Evolutionary conservation across 2,329 filamentous ascomycete species (phyloP), one percentile per base, ranked within the genome.

Genomic region (Aspergillus transmontanensis): DNA sequence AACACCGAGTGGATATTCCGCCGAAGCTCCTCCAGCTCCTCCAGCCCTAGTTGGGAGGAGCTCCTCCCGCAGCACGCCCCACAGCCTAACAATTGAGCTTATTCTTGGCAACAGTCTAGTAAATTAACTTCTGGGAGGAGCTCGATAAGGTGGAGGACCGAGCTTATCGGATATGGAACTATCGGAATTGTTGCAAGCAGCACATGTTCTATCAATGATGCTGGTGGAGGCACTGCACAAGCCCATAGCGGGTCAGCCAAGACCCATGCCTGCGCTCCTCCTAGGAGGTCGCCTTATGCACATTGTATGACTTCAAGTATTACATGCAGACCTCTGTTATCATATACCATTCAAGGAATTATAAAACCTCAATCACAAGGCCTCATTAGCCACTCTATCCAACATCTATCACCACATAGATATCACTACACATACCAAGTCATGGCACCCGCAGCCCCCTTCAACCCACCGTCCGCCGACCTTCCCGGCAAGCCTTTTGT

Each of bases 401-500:
- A 58, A 14, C 26, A 48, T 46, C 26, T 2, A 16, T 19, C 21
- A 58, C 6, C 4, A 34, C n/a, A 28, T 3, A 23, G 21, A n/a
- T 34, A 43, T 30, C 28, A 39, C 32, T 48, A 16, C n/a, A 61
- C 6, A 59, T 48, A 23, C 21, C 21, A 11, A 57, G 58, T 11
- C 21, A 75, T 75, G 63, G 69, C 78, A 50, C 66, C 63, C 11
- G 59, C 69, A 60, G 73, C 80, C 21, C 73, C 76, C 4, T 83
- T 83, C 69, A 78, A 73, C 61, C 79, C 80, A 14, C 78, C 79
- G 9, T 64, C 79, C 4, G 67, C 77, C 21, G 68, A 78, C 56
- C 69, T 78, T 1, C 61, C 70, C 28, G 75, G 75, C 61, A 83
- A 83, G 68, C 80, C 81, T 9, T 68, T 65, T n/a, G 79, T 83